Percentiles rank a stretch among this genome's conserved stretches.
Evolutionary conservation across 495 filamentous ascomycete species (phyloP).

Genomic region (Saxophila tyrrhenica): DNA sequence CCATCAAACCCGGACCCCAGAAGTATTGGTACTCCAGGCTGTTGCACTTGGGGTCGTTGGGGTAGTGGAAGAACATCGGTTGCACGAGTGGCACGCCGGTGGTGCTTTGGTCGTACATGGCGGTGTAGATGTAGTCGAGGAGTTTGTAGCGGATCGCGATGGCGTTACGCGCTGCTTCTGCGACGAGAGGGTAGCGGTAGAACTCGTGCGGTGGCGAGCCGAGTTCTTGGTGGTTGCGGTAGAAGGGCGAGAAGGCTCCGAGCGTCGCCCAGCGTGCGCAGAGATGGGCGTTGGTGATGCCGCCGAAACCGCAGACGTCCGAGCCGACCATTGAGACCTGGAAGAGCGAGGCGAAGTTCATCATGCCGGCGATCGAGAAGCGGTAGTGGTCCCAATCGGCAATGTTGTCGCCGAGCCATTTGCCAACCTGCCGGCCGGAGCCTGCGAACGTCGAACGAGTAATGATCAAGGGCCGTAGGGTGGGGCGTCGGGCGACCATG

Average conservation of each 20-base stretch:
- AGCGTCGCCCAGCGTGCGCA: conserved; percentile 79
- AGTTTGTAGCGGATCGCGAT: conserved; percentile 67
- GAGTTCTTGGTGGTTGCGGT: conserved; percentile 60
- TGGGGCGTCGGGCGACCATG: conserved; percentile 58
- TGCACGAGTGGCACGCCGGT: conserved; percentile 58
- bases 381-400: conserved; percentile 65
- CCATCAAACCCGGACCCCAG: conserved; percentile 58
- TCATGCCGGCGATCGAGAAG: conserved; percentile 52
- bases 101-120: conserved; percentile 50
- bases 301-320: conserved; percentile 70
- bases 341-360: conserved; percentile 69
- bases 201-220: conserved; percentile 54
- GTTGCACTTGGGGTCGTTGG: conserved; percentile 50
- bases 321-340: conserved; percentile 78
- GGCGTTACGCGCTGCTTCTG: conserved; percentile 53
- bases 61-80: conserved; percentile 64
- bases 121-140: conserved; percentile 76
- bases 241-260: conserved; percentile 74
- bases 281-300: conserved; percentile 62
- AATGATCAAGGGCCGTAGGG: conserved; percentile 62
- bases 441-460: conserved; percentile 78
- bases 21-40: conserved; percentile 60
- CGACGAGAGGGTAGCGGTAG: conserved; percentile 59
- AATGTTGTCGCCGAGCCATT: conserved; percentile 83
- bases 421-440: conserved; percentile 63